Evolutionary conservation across 768 basidiomycete species (phyloP), one percentile per base, ranked within the genome.

Genomic region (Termitomyces sp.): DNA sequence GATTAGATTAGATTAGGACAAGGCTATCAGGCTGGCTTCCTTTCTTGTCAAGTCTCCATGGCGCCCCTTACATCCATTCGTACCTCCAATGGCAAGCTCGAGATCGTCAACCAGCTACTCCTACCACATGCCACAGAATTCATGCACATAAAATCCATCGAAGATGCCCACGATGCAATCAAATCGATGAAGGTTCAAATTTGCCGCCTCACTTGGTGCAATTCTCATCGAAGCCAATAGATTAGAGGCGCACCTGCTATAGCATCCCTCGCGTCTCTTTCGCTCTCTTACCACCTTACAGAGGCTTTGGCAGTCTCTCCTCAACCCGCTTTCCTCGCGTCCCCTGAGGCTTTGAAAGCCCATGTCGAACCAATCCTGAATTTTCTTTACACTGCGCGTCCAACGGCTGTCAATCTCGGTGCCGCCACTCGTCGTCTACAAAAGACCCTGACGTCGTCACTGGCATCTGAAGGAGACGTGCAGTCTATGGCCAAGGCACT

Each of bases 351-450:
- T 2, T 77, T 97, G 35, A 75, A 79, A 55, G 72, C 72, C 0
- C 78, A 91, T 71, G 72, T 96, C 63, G 69, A 78, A 44, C 78
- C 81, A 0, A 79, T 85, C 46, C 80, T 95, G 50, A 82, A 86
- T 44, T 89, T 85, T 73, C 83, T 98, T 13, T 88, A 84, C 72
- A 92, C 88, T 2, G 90, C 96, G 2, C 85, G 96, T n/a, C 96
- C 96, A 16, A 98, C 96, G 0, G 96, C 96, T 7, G 96, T 98
- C 67, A 98, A 98, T 75, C 89, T 98, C 22, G 87, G 92, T 12
- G 90, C 89, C 49, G 94, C 94, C 7, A 92, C 88, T 50, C 83
- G 87, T 20, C 84, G 94, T 20, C 82, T 98, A 40, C 73, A 80
- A 7, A 75, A 76, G 16, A 75, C 76, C 3, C 76, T 93, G n/a